Percentiles rank a stretch among this genome's conserved stretches.
phyloP scores from a whole-genome alignment of 2,329 filamentous ascomycete genomes.

The Coniochaeta pulveracea region DNA sequence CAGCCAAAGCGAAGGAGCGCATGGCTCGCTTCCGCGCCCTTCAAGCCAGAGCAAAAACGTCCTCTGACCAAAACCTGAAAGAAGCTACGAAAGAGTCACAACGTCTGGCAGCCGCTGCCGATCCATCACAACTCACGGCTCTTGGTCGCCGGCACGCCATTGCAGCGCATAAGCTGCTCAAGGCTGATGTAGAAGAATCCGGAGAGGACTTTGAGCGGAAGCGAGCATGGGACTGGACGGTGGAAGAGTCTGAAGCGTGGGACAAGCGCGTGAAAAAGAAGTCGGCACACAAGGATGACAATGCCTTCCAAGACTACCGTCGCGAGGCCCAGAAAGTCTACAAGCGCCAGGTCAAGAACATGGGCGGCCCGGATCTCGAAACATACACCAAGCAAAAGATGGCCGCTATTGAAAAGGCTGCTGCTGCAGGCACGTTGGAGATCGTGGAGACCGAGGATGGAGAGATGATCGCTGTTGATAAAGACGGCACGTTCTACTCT shows the following conservation, averaged over 20 bases:
- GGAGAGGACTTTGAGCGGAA: constrained; percentile 96
- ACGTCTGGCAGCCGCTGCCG: constrained; percentile 51
- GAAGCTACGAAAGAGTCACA: constrained; percentile 78
- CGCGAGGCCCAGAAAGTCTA: constrained; percentile 88
- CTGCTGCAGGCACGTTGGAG: constrained; percentile 73
- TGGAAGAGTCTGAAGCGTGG: constrained; percentile 90
- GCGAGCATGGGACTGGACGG: constrained; percentile 96
- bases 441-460: constrained; percentile 94
- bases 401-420: constrained; percentile 73
- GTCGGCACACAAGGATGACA: constrained; percentile 67
- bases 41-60: constrained; percentile 66
- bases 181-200: constrained; percentile 74
- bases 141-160: constrained; percentile 80
- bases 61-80: constrained; percentile 64
- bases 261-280: constrained; percentile 85
- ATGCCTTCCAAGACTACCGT: constrained; percentile 81
- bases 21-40: constrained; percentile 79
- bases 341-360: constrained; percentile 73
- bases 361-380: constrained; percentile 65
- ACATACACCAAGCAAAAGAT: constrained; percentile 82
- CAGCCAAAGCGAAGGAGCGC: constrained; percentile 49
- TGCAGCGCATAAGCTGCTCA: constrained; percentile 84
- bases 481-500: constrained; percentile 81
- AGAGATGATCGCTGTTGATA: constrained; percentile 88
- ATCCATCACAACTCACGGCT: constrained; percentile 65